A percentile compares a stretch with the other conserved stretches of the same genome.
Conservation (phyloP, 2,329 filamentous ascomycete genomes). For the Fusarium papillatum region DNA sequence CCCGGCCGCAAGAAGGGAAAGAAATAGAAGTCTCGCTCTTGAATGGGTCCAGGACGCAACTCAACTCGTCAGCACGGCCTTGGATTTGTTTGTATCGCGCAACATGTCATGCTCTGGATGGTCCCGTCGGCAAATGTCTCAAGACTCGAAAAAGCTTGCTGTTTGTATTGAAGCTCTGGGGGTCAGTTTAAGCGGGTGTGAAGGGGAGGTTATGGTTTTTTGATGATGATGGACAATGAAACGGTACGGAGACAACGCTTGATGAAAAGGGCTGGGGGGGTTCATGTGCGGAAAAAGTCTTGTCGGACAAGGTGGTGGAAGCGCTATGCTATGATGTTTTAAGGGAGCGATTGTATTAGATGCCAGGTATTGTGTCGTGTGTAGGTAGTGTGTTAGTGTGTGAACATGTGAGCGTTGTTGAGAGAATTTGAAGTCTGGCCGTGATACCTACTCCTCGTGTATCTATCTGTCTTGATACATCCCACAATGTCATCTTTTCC, state of each 20-base stretch:
- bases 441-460: not conserved
- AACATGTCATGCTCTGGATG: not conserved
- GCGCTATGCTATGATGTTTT: constrained; percentile 1
- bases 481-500: not conserved
- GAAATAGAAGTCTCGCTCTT: constrained; percentile 63
- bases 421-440: not conserved
- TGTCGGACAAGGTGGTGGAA: constrained; percentile 7
- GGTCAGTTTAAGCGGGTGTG: not conserved
- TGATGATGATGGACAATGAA: constrained; percentile 8
- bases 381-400: constrained; percentile 30
- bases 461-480: not conserved
- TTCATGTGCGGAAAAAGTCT: not conserved
- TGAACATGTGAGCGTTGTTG: constrained; percentile 7
- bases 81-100: not conserved
- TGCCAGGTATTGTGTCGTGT: constrained; percentile 24
- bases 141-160: not conserved
- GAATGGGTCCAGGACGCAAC: constrained; percentile 10
- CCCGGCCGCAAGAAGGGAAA: constrained; percentile 93
- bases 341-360: constrained; percentile 11
- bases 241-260: constrained; percentile 9
- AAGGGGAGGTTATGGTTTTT: not conserved
- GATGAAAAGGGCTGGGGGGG: constrained; percentile 2
- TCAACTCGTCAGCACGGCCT: constrained; percentile 13
- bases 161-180: not conserved
- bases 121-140: not conserved